These are phyloP conservation scores for Micromonas pusilla DNA, from an alignment of 139 green algal genomes.

Conservation along the genomic window DNA sequence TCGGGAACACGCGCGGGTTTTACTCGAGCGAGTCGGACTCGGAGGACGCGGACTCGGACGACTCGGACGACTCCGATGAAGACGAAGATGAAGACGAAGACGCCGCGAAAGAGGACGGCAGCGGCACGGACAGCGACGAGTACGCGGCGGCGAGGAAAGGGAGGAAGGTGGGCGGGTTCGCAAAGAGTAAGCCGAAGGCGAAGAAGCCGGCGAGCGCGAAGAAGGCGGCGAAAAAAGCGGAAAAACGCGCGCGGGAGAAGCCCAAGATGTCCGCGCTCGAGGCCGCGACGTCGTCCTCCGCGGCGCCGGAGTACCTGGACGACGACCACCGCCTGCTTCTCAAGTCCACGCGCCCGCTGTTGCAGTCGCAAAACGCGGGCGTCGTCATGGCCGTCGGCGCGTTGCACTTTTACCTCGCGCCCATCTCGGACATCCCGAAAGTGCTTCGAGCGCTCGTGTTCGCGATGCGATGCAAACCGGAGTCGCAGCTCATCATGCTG, in stretches of 20 bases:
- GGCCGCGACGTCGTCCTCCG: no score
- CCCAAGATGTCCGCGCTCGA: not conserved
- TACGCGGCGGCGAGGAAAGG: not conserved
- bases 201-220: not conserved
- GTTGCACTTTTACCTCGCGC: constrained; percentile 31
- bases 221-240: not conserved
- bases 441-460: constrained; percentile 27
- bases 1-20: not conserved
- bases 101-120: not conserved
- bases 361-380: constrained; percentile 31
- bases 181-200: not conserved
- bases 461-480: constrained; percentile 21
- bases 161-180: not conserved
- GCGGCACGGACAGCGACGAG: not conserved
- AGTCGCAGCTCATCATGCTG: constrained; percentile 23
- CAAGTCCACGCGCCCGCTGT: constrained; percentile 21
- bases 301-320: constrained; percentile 6
- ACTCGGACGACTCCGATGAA: not conserved
- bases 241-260: not conserved
- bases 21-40: constrained; percentile 7
- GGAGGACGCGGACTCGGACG: not conserved
- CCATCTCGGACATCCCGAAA: constrained; percentile 17
- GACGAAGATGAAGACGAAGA: not conserved
- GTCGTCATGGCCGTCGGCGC: constrained; percentile 30
- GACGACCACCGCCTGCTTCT: constrained; percentile 32